A percentile compares a stretch with the other conserved stretches of the same genome.
Evolutionary conservation across 1,139 yeast species (phyloP).

Genomic region (Debaryomyces fabryi): DNA sequence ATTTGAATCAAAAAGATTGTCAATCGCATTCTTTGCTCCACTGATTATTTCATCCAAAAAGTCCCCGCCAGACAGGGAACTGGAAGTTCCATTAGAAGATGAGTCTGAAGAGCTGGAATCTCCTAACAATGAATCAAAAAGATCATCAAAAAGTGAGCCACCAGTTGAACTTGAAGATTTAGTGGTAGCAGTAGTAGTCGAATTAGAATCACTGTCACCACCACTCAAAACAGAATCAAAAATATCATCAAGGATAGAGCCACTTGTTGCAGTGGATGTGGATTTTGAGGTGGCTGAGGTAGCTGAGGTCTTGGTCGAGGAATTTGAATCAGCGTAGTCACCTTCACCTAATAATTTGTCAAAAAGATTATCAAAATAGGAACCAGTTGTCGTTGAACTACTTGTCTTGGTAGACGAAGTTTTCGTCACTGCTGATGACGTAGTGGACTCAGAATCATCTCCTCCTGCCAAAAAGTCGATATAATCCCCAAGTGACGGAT

Average conservation of each 20-base stretch:
- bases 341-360: slow-evolving; percentile 8
- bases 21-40: slow-evolving; percentile 3
- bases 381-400: slow-evolving; percentile 10
- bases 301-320: slow-evolving; percentile 4
- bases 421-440: not conserved
- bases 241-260: slow-evolving; percentile 14
- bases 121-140: slow-evolving; percentile 12
- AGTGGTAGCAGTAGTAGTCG: slow-evolving; percentile 8
- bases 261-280: slow-evolving; percentile 8
- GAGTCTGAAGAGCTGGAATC: slow-evolving; percentile 1
- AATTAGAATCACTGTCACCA: not conserved
- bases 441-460: not conserved
- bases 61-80: slow-evolving; percentile 2
- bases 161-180: slow-evolving; percentile 10
- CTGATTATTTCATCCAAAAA: slow-evolving; percentile 5
- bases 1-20: slow-evolving; percentile 3
- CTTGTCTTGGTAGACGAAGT: not conserved
- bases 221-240: slow-evolving; percentile 12
- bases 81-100: not conserved
- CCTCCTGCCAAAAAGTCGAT: not conserved
- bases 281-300: slow-evolving; percentile 1
- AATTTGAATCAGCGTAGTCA: slow-evolving; percentile 5
- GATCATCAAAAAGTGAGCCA: slow-evolving; percentile 12
- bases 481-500: not conserved
- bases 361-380: slow-evolving; percentile 14